A percentile compares a stretch with the other conserved stretches of the same genome.
These are phyloP conservation scores for Dendrobium chrysotoxum DNA, from an alignment of 106 monocot genomes.

Conservation along the genomic window DNA sequence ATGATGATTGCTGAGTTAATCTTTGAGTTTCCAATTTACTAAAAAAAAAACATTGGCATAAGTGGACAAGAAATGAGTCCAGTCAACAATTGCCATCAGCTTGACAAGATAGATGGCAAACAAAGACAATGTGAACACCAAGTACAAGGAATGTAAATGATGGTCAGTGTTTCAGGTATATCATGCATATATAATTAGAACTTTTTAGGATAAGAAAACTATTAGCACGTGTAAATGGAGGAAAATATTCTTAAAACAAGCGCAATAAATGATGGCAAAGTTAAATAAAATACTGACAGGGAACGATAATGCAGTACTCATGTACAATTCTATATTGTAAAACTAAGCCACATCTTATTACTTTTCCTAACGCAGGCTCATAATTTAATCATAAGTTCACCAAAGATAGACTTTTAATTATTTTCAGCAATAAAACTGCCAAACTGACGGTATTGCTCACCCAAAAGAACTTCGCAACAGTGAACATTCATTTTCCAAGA, in stretches of 20 bases:
- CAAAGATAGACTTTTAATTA: not conserved
- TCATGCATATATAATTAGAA: not conserved
- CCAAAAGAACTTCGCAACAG: constrained; percentile 75
- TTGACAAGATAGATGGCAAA: too few species aligned
- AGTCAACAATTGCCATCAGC: too few species aligned
- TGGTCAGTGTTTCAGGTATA: not conserved
- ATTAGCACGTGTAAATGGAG: not conserved
- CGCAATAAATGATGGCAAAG: not conserved
- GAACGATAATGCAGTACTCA: not conserved
- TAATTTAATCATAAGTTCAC: too few species aligned
- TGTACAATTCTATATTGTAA: too few species aligned
- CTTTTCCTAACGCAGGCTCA: too few species aligned
- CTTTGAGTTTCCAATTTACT: too few species aligned
- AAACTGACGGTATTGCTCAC: constrained; percentile 24
- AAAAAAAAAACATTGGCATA: too few species aligned
- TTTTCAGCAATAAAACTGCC: not conserved
- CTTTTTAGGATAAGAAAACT: not conserved
- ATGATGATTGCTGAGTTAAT: too few species aligned
- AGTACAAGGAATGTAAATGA: not conserved
- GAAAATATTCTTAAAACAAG: not conserved
- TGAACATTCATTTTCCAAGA: constrained; percentile 88
- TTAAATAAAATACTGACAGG: not conserved
- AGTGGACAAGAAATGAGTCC: too few species aligned
- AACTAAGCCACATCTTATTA: too few species aligned
- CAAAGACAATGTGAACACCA: not conserved